Conservation (phyloP, 441 rosid genomes). For the Corymbia citriodora region DNA sequence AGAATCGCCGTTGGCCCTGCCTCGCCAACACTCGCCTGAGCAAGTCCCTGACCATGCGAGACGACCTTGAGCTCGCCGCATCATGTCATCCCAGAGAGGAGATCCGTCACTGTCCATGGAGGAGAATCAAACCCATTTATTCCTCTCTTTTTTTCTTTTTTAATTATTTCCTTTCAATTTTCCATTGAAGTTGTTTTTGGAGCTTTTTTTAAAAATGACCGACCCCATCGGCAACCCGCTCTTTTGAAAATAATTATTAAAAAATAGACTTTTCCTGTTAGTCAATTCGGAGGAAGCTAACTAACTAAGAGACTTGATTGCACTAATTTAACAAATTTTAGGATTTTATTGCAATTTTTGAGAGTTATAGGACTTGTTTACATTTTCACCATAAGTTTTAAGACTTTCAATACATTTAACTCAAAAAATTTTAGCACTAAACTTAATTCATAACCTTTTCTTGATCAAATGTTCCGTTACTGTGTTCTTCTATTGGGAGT, state of each 20-base stretch:
- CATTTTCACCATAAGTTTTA: background rate
- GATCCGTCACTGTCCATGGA: too few species aligned
- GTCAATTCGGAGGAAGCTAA: background rate
- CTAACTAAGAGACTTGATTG: background rate
- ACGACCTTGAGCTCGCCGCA: too few species aligned
- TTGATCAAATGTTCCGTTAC: background rate
- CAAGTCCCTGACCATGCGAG: too few species aligned
- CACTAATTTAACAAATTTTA: background rate
- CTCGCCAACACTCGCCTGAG: too few species aligned
- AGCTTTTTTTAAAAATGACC: too few species aligned
- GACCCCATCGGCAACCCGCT: background rate
- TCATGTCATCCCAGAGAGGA: too few species aligned
- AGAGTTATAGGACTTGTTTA: background rate
- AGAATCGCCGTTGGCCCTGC: too few species aligned
- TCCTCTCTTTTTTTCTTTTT: too few species aligned
- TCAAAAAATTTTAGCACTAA: background rate
- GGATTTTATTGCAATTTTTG: background rate
- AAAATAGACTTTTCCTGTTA: background rate
- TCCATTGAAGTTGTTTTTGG: too few species aligned
- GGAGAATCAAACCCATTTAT: too few species aligned
- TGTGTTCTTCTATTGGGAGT: background rate
- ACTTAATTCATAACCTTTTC: background rate
- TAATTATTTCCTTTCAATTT: too few species aligned
- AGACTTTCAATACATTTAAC: background rate
- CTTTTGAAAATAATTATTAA: background rate